These are phyloP conservation scores for Aspergillus cejpii DNA, from an alignment of 2,329 filamentous ascomycete species.

Conservation along the genomic window DNA sequence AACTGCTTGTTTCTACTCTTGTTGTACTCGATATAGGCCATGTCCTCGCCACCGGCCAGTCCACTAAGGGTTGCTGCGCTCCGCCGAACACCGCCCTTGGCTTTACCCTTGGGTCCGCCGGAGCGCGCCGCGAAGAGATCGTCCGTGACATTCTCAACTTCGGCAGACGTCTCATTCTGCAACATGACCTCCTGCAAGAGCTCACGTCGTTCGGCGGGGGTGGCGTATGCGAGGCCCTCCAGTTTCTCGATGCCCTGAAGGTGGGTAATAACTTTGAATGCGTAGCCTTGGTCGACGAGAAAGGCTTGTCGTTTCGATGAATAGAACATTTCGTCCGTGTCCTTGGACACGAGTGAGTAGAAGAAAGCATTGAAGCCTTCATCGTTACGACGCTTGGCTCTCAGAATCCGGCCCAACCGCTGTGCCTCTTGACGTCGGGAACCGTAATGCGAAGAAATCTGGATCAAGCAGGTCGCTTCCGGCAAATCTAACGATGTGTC, in stretches of 20 bases:
- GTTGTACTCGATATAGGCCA: conserved; percentile 90
- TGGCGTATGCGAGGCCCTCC: conserved; percentile 70
- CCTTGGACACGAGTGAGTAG: conserved; percentile 94
- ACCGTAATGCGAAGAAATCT: conserved; percentile 95
- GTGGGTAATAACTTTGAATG: conserved; percentile 97
- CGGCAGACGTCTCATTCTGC: conserved; percentile 69
- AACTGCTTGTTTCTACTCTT: conserved; percentile 62
- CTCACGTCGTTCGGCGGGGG: conserved; percentile 72
- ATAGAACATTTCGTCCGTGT: conserved; percentile 97
- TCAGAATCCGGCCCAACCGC: conserved; percentile 81
- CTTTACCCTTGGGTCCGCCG: conserved; percentile 36
- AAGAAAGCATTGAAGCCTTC: conserved; percentile 99
- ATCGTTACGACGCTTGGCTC: conserved; percentile 92
- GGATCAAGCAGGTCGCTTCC: conserved; percentile 92
- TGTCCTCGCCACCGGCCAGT: conserved; percentile 84
- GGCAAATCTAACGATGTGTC: conserved; percentile 97
- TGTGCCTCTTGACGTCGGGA: conserved; percentile 96
- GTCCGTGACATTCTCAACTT: conserved; percentile 63
- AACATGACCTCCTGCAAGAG: conserved; percentile 83
- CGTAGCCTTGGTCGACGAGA: conserved; percentile 94
- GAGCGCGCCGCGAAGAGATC: conserved; percentile 58
- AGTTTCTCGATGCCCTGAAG: conserved; percentile 84
- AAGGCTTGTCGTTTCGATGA: conserved; percentile 96
- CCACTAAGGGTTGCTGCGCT: conserved; percentile 81
- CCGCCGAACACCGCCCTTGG: conserved; percentile 60